A percentile compares a stretch with the other conserved stretches of the same genome.
Conservation (phyloP, 768 basidiomycete genomes). For the Sporobolomyces pararoseus region DNA sequence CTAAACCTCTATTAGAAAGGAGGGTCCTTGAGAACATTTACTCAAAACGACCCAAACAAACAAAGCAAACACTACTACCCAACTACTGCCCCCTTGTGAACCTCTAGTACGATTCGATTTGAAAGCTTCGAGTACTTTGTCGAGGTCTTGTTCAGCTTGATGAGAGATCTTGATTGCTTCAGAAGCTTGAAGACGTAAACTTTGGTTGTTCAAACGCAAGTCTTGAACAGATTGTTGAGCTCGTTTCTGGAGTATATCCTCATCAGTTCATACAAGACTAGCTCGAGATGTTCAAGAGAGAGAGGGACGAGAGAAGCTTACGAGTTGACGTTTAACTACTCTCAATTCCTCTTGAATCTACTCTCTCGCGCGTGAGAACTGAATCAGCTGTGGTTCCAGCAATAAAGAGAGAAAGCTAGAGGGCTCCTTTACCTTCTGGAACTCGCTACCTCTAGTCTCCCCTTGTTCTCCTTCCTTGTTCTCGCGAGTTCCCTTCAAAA, state of each 20-base stretch:
- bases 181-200: neutral
- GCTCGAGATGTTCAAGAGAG: neutral
- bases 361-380: neutral
- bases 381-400: too few relatives aligned
- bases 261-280: neutral
- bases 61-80: neutral
- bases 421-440: too few relatives aligned
- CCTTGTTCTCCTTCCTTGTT: neutral
- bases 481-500: neutral
- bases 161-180: neutral
- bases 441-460: too few relatives aligned
- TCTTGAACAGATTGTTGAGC: slow-evolving; percentile 1
- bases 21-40: slow-evolving; percentile 5
- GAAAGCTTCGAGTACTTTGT: neutral
- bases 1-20: neutral
- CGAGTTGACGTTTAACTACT: neutral
- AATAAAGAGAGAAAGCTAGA: too few relatives aligned
- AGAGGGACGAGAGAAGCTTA: neutral
- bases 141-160: slow-evolving; percentile 6
- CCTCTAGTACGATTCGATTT: neutral
- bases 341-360: neutral
- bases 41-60: neutral
- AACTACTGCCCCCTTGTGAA: neutral
- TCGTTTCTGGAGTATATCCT: neutral
- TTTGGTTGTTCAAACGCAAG: neutral